Percentiles rank a stretch among this genome's conserved stretches.
phyloP scores from a whole-genome alignment of 169 alveolate species.

The Plasmodium falciparum region DNA sequence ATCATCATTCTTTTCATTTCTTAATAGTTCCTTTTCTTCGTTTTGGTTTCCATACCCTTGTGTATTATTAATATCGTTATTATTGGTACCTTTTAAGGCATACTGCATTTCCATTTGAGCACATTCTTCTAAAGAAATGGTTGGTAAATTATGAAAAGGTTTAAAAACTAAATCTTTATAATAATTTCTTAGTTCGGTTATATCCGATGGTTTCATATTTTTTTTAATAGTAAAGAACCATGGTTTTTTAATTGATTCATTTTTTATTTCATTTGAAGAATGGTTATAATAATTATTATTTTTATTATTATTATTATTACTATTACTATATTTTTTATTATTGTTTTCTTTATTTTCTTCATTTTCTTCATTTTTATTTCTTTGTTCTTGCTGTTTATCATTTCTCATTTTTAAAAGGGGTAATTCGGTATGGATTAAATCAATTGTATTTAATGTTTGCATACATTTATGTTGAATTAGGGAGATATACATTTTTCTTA shows the following conservation, averaged over 20 bases:
- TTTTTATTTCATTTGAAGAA: background rate
- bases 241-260: slow-evolving; percentile 13
- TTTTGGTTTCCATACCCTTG: background rate
- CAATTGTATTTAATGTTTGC: slow-evolving; percentile 43
- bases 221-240: slow-evolving; percentile 54
- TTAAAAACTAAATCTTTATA: slow-evolving; percentile 56
- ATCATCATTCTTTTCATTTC: slow-evolving; percentile 20
- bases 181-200: slow-evolving; percentile 40
- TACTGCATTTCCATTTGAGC: slow-evolving; percentile 85
- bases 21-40: background rate
- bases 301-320: background rate
- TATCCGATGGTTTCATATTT: slow-evolving; percentile 37
- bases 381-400: background rate
- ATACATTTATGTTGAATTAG: slow-evolving; percentile 22
- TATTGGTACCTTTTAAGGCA: slow-evolving; percentile 21
- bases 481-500: slow-evolving; percentile 44
- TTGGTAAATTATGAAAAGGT: slow-evolving; percentile 78
- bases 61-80: background rate
- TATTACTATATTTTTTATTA: background rate
- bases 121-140: slow-evolving; percentile 85
- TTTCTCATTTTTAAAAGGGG: slow-evolving; percentile 33
- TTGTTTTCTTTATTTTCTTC: background rate
- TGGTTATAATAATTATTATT: background rate
- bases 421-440: slow-evolving; percentile 41
- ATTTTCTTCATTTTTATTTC: too few species aligned